A percentile compares a stretch with the other conserved stretches of the same genome.
Conservation (phyloP, 352 stramenopile species). For the Peronospora destructor region DNA sequence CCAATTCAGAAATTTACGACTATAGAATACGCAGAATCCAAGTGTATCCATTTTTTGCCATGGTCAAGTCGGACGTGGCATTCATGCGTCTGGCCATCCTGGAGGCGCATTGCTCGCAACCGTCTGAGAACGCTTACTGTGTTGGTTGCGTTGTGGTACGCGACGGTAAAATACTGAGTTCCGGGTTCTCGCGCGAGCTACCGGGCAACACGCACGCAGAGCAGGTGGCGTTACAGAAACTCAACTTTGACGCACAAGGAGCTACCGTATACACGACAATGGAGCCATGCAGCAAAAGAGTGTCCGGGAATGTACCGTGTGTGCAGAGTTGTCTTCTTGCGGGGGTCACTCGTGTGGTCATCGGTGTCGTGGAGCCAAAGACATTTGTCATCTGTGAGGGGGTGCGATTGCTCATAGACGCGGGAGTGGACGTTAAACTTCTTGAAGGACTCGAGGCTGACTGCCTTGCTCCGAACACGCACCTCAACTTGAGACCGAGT, state of each 20-base stretch:
- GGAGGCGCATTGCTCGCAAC: conserved; percentile 69
- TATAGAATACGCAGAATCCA: no score
- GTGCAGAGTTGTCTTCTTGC: conserved; percentile 74
- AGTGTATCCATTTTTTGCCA: neutral
- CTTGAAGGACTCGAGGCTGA: conserved; percentile 66
- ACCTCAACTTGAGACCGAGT: conserved; percentile 41
- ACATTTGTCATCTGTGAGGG: conserved; percentile 84
- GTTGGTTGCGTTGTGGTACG: conserved; percentile 74
- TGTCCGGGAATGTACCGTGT: conserved; percentile 81
- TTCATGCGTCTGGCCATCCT: conserved; percentile 78
- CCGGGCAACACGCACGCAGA: conserved; percentile 86
- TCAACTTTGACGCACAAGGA: conserved; percentile 53
- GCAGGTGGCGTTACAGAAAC: conserved; percentile 79
- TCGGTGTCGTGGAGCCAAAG: conserved; percentile 81
- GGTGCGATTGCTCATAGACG: conserved; percentile 58
- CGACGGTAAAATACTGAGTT: conserved; percentile 48
- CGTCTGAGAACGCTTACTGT: conserved; percentile 71
- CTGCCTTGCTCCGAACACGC: conserved; percentile 65
- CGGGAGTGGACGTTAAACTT: conserved; percentile 61
- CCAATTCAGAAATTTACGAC: no score
- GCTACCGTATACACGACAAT: conserved; percentile 87
- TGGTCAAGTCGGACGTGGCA: conserved; percentile 27
- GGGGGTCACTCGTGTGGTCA: conserved; percentile 58
- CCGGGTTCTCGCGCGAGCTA: conserved; percentile 80
- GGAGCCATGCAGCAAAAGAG: conserved; percentile 82